Evolutionary conservation across 306 rosid species (phyloP).

Genomic region (Oxytropis ochrocephala): DNA sequence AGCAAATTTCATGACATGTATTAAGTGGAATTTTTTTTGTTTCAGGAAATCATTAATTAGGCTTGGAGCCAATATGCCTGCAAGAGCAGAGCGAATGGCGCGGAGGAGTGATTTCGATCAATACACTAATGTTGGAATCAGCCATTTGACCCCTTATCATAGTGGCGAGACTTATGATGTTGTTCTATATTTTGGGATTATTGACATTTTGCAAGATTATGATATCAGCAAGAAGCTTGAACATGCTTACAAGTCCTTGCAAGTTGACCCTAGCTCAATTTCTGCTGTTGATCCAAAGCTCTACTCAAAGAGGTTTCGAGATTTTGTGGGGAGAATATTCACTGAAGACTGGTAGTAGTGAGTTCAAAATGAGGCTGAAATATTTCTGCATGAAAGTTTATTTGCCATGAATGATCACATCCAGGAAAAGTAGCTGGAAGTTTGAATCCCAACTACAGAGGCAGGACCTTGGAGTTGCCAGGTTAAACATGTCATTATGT

Average conservation of each 20-base stretch:
- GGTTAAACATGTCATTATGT: conserved; percentile 5
- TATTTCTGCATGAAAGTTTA: neutral
- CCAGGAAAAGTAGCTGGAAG: conserved; percentile 2
- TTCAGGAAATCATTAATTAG: conserved; percentile 89
- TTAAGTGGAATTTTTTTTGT: conserved; percentile 10
- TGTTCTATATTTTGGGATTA: conserved; percentile 84
- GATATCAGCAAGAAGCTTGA: conserved; percentile 95
- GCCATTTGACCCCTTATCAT: conserved; percentile 74
- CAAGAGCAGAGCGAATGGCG: conserved; percentile 84
- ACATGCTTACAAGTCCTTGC: conserved; percentile 93
- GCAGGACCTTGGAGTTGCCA: conserved; percentile 8
- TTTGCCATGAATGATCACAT: conserved; percentile 1
- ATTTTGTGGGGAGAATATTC: conserved; percentile 79
- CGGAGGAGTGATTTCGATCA: conserved; percentile 88
- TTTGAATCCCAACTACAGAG: neutral
- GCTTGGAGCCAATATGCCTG: conserved; percentile 97
- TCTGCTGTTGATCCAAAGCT: conserved; percentile 99
- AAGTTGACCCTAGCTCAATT: conserved; percentile 76
- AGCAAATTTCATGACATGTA: neutral
- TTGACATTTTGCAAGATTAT: conserved; percentile 95
- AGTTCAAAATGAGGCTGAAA: neutral
- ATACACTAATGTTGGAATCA: conserved; percentile 63
- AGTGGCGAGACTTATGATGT: conserved; percentile 77
- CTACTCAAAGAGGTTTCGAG: conserved; percentile 85
- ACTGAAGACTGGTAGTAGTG: conserved; percentile 65